These are phyloP conservation scores for Pythium brassicae DNA, from an alignment of 352 stramenopile genomes.

Conservation along the genomic window DNA sequence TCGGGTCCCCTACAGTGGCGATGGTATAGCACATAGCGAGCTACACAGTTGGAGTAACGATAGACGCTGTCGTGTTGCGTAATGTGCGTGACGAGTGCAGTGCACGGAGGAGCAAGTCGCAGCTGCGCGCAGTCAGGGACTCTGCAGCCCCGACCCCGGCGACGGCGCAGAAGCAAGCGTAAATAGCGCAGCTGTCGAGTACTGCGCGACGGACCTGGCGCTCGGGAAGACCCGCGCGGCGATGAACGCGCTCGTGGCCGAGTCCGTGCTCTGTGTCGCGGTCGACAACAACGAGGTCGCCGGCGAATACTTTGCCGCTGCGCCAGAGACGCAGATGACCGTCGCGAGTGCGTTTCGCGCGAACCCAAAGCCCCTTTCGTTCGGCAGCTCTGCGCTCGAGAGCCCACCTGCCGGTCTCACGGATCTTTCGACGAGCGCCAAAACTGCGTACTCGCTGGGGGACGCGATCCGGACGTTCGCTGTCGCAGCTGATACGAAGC, in stretches of 20 bases:
- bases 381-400: conserved; percentile 8
- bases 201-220: conserved; percentile 36
- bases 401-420: neutral
- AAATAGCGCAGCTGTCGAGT: conserved; percentile 25
- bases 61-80: neutral
- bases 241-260: conserved; percentile 30
- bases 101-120: conserved; percentile 25
- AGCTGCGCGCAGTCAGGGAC: conserved; percentile 9
- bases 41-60: too few relatives aligned
- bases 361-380: conserved; percentile 32
- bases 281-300: conserved; percentile 48
- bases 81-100: conserved; percentile 7
- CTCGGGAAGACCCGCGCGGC: conserved; percentile 16
- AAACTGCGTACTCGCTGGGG: conserved; percentile 17
- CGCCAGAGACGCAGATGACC: conserved; percentile 26
- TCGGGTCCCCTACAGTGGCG: too few relatives aligned
- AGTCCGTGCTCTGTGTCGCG: conserved; percentile 42
- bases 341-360: conserved; percentile 29
- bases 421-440: neutral
- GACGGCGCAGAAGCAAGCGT: neutral
- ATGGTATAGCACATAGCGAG: too few relatives aligned
- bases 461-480: conserved; percentile 32
- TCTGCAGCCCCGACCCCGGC: conserved; percentile 16
- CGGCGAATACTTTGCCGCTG: conserved; percentile 25
- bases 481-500: neutral